Base-by-base conservation (phyloP, 345 rosid species). In the Salix udensis region DNA sequence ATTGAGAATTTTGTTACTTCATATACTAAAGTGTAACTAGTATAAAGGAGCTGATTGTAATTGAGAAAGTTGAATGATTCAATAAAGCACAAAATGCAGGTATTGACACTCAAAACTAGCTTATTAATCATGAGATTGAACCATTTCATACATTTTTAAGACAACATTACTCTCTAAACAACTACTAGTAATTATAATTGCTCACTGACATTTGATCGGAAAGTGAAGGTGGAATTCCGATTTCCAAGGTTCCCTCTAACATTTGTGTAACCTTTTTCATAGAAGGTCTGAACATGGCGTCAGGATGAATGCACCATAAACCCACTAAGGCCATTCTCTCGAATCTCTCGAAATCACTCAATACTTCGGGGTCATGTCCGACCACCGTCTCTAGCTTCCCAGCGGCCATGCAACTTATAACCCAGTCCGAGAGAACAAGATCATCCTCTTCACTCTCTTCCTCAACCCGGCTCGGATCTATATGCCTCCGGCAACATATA, bases 251-350 rank as follows among this genome's bases (percentile, higher is more conserved):
- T 50, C 80, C 82, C 64, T 84, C 84, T 36, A 80, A 75, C 86
- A 84, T 84, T 42, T 81, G 86, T 0, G 23, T 37, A 11, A 81
- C 80, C 34, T 72, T 84, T 34, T 78, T 81, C 84, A 84, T 80
- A 6, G 78, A 75, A 26, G 86, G 86, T 44, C 86, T 78, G 12
- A 68, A 72, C 34, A 52, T 34, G 19, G 86, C 80, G 13, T 84
- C 74, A 14, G 76, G 75, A 44, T 75, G 69, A 64, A 72, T 76
- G 68, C 86, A 84, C 86, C 86, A 84, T 24, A 80, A 53, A n/a
- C 84, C 87, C 58, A 84, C 84, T 82, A 84, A 66, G 26, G 65
- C 72, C 81, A 84, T 81, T 42, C 84, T 84, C 82, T 84, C 73
- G 16, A 84, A 80, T 72, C 84, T 78, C 67, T 78, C 37, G 24